Evolutionary conservation across 2,329 filamentous ascomycete genomes (phyloP), one percentile per base, ranked within the genome.

Genomic region (Alternaria arborescens): DNA sequence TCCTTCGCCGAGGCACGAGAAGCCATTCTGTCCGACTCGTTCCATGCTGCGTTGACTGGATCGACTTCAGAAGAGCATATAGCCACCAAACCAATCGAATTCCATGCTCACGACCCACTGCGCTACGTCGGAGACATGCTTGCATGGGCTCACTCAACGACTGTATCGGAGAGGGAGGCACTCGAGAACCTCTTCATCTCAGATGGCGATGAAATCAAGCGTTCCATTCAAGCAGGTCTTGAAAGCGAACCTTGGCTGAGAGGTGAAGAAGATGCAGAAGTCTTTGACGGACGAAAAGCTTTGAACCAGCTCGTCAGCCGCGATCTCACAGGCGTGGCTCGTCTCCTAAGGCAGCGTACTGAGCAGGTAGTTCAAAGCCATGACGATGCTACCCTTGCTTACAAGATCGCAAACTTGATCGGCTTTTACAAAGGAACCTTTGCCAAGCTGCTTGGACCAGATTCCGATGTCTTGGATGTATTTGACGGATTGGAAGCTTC

Each of bases 121-220:
- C 88, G 95, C 20, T 98, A 98, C 77, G 89, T 96, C 3, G 93
- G 95, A 54, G 95, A 99, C 75, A 99, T 99, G 94, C 85, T 99
- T 14, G 95, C 95, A 5, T 99, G 95, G 95, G 89, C 91, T 6
- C 95, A 99, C 77, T 97, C 95, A 0, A 91, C 94, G 3, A 90
- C 94, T 0, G 95, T 99, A 1, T 96, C 94, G 32, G 95, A 99
- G 78, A 87, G 92, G 53, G 95, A 99, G 78, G 93, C 94, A 0
- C 84, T 99, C 6, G 94, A 98, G 77, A 88, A 93, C 2, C 83
- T 99, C 0, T 99, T 99, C 74, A 89, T 97, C 42, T 90, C 91
- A 0, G 94, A 97, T 64, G 94, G 92, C 2, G 91, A 95, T 64
- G 93, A 97, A 71, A 91, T 98, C 58, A 90, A 91, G 26, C 91